Evolutionary conservation across 1,139 yeast genomes (phyloP), one percentile per base, ranked within the genome.

Genomic region (Diutina catenulata): DNA sequence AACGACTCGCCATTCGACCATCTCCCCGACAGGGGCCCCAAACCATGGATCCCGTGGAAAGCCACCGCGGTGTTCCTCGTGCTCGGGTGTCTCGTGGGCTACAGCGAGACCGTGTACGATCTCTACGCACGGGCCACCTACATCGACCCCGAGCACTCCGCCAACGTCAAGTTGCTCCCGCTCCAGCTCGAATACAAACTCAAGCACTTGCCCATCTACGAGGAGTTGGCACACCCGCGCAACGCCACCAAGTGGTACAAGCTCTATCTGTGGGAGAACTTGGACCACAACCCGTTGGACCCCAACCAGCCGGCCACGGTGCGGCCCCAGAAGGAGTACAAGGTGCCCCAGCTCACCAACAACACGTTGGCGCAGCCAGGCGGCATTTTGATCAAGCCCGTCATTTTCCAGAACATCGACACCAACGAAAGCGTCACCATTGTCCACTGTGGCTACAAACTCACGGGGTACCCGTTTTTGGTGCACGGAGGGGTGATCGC

Each of bases 401-500:
- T 76, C 18, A 68, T 80, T 14, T 87, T 81, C 51, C 74, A 76
- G 45, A 76, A 82, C 46, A 48, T 59, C 7, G 60, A 59, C 26
- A 70, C 76, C 2, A 66, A 73, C 41, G 80, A 83, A 43, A 69
- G 80, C 0, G 69, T 82, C 0, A 71, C 86, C 0, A 66, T 81
- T 3, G 66, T 84, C 21, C 94, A 86, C 53, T 68, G 81, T 38
- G 97, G 97, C 0, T 75, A 80, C 51, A 70, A 71, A 44, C 59
- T 87, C 27, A 78, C 93, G 37, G 97, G 97, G 2, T 87, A 80
- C 52, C 96, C 96, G 1, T 77, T 83, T 47, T 62, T 88, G 28
- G 71, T 86, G 1, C 97, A 88, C 52, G 97, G 97, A 3, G 97
- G 97, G 0, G 74, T 88, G 32, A 57, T 88, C 28, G 94, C 94